Evolutionary conservation across 345 rosid genomes (phyloP), one percentile per base, ranked within the genome.

Genomic region (Acer campestre): DNA sequence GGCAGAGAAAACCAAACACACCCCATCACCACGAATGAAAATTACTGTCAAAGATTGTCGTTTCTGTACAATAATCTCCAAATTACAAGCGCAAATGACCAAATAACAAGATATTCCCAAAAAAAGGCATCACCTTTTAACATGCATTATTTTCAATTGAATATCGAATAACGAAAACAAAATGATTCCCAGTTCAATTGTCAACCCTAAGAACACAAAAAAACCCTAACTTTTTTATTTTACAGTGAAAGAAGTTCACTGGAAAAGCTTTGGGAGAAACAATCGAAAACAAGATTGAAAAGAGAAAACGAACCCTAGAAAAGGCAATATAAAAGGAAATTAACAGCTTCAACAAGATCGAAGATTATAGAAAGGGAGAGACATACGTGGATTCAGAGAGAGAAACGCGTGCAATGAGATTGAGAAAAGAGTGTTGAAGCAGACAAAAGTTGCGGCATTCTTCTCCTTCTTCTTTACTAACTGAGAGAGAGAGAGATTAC

Each of bases 351-450:
- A 58, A 16, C 38, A 42, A 25, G 51, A 75, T 53, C 44, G 58
- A 70, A 73, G 27, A 67, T 42, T 6, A 42, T 42, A 42, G 44
- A 40, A 9, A 61, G 40, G 18, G 17, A 61, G 56, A 62, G 64
- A 49, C 20, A 55, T 38, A 80, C 82, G 51, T 42, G 82, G 71
- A 61, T 18, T 40, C 1, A 42, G 23, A 20, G 63, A 61, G 42
- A 23, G 78, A 23, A 68, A 5, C 35, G 53, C 23, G 7, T 10
- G 8, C 17, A 14, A 23, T 48, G 48, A 18, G 27, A 67, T 22
- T 18, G 70, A 65, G 69, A 53, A 29, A 10, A 67, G 18, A 27
- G 48, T 38, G 29, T 40, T 40, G 67, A 72, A 55, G 63, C 23
- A n/a, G 27, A 58, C 23, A 58, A 6, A 58, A 58, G 62, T 20